Evolutionary conservation across 371 early-diverging fungal species (phyloP).

Genomic region (Lichtheimia ornata): DNA sequence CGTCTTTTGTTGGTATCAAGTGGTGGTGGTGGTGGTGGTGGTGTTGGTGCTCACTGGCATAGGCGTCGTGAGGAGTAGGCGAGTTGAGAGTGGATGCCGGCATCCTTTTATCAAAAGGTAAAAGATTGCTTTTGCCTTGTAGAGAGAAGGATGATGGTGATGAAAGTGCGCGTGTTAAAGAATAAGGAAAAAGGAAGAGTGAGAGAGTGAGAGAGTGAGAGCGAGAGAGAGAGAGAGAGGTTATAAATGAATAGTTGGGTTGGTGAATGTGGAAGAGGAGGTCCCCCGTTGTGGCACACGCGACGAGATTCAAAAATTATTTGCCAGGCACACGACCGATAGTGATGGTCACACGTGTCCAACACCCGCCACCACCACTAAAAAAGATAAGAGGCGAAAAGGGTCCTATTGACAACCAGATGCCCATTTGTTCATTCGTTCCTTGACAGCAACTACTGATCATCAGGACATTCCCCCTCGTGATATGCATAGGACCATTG

Average conservation of each 20-base stretch:
- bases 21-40: not conserved
- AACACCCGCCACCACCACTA: too few species aligned
- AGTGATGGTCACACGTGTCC: too few species aligned
- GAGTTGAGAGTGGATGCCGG: slow-evolving; percentile 15
- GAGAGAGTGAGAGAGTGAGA: not conserved
- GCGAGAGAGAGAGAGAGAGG: not conserved
- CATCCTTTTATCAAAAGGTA: slow-evolving; percentile 7
- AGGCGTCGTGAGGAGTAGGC: slow-evolving; percentile 5
- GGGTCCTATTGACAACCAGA: too few species aligned
- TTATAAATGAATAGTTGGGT: not conserved
- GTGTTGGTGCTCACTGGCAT: not conserved
- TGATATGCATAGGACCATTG: too few species aligned
- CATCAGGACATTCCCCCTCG: too few species aligned
- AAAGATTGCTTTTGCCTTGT: not conserved
- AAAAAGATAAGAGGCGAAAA: too few species aligned
- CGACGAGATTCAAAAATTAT: not conserved
- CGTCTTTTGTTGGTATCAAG: not conserved
- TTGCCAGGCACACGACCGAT: not conserved
- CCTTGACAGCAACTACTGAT: too few species aligned
- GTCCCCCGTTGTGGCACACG: not conserved
- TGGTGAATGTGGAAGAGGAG: not conserved
- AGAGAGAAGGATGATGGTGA: not conserved
- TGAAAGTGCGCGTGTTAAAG: not conserved
- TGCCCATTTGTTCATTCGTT: too few species aligned
- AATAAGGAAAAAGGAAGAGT: slow-evolving; percentile 1